Conservation (phyloP, 2,329 filamentous ascomycete species). For the Sporothrix curviconia region DNA sequence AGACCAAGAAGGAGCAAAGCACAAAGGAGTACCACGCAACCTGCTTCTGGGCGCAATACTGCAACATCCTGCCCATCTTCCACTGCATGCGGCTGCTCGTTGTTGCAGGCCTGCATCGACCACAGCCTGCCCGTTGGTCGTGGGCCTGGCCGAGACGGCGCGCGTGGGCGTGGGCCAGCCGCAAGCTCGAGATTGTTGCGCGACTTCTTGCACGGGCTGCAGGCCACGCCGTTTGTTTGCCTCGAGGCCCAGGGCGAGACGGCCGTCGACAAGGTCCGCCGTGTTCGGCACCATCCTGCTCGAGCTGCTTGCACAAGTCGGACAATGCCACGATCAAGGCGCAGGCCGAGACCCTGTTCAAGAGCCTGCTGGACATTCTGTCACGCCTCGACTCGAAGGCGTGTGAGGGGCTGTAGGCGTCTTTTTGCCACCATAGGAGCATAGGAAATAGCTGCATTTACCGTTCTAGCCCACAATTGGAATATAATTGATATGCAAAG, state of each 20-base stretch:
- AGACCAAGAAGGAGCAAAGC: no score
- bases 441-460: no score
- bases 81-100: slow-evolving; percentile 2
- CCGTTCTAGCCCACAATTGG: no score
- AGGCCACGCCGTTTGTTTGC: not conserved
- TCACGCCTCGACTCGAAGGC: not conserved
- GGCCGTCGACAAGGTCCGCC: not conserved
- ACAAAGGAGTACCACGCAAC: not conserved
- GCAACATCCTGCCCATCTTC: not conserved
- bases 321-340: not conserved
- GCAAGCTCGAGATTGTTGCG: not conserved
- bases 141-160: not conserved
- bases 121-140: not conserved
- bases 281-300: not conserved
- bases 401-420: not conserved
- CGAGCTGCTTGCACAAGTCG: not conserved
- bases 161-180: not conserved
- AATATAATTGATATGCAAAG: no score
- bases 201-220: not conserved
- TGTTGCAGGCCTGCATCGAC: not conserved
- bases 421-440: no score
- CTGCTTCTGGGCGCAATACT: not conserved
- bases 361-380: not conserved
- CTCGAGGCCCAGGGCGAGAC: not conserved
- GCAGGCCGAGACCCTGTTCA: not conserved